phyloP scores from a whole-genome alignment of 2,329 filamentous ascomycete genomes.

The Balansia obtecta region DNA sequence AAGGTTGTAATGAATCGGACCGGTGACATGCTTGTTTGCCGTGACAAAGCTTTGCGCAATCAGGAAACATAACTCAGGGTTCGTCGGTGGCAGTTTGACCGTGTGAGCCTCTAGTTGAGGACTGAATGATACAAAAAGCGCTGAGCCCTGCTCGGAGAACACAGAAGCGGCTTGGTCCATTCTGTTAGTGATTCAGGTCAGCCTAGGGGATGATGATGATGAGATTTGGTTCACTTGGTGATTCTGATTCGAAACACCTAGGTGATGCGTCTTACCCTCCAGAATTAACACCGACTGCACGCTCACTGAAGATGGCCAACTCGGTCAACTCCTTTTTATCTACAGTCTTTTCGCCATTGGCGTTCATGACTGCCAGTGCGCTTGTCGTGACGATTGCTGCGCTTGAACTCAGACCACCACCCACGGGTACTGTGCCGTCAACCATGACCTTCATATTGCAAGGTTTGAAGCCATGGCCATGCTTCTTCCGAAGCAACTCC shows the following conservation, averaged over 20 bases:
- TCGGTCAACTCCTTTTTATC: conserved; percentile 90
- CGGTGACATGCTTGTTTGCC: conserved; percentile 89
- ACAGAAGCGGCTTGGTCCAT: conserved; percentile 98
- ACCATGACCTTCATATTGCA: conserved; percentile 74
- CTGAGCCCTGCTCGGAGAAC: conserved; percentile 74
- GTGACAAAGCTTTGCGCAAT: conserved; percentile 91
- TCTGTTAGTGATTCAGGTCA: conserved; percentile 27
- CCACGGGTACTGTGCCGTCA: conserved; percentile 83
- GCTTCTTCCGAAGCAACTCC: conserved; percentile 58
- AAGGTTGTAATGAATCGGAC: conserved; percentile 89
- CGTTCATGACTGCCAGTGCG: conserved; percentile 75
- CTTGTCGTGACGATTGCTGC: conserved; percentile 88
- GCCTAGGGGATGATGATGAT: not conserved
- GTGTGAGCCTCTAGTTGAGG: conserved; percentile 65
- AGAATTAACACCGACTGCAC: conserved; percentile 89
- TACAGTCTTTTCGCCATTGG: conserved; percentile 65
- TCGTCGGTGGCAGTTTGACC: conserved; percentile 69
- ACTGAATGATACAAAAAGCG: conserved; percentile 81
- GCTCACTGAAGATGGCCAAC: conserved; percentile 86
- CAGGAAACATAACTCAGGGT: conserved; percentile 78
- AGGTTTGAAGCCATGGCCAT: conserved; percentile 49
- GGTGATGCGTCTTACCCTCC: conserved; percentile 53
- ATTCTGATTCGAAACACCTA: not conserved
- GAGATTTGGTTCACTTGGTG: not conserved
- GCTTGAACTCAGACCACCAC: conserved; percentile 85